phyloP scores from a whole-genome alignment of 306 rosid species.

The Cicer cuneatum region DNA sequence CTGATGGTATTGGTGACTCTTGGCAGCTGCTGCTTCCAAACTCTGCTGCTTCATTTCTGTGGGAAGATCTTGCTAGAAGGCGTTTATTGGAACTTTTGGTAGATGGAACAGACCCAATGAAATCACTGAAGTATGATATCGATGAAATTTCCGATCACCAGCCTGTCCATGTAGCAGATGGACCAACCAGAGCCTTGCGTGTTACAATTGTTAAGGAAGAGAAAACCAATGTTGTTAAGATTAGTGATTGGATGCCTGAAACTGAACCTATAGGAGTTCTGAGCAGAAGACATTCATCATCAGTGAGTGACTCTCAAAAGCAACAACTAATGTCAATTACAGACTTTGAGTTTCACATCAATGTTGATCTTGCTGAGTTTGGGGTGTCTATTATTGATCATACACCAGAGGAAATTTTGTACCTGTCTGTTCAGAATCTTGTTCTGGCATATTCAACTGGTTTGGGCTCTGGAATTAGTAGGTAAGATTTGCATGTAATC shows the following conservation, averaged over 20 bases:
- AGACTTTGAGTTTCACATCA: constrained; percentile 79
- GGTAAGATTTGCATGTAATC: constrained; percentile 59
- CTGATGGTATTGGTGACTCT: constrained; percentile 74
- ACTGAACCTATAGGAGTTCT: constrained; percentile 59
- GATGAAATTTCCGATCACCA: constrained; percentile 87
- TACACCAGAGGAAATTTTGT: constrained; percentile 91
- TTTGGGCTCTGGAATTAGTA: constrained; percentile 87
- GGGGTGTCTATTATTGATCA: constrained; percentile 89
- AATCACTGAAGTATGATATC: constrained; percentile 77
- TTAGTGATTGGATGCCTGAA: constrained; percentile 96
- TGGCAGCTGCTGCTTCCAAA: constrained; percentile 89
- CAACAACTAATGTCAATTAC: constrained; percentile 58
- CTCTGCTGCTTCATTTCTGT: constrained; percentile 79
- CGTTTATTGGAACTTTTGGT: constrained; percentile 74
- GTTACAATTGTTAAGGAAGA: constrained; percentile 85
- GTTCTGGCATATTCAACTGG: constrained; percentile 85
- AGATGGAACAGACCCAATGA: constrained; percentile 76
- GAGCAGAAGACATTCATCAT: constrained; percentile 54
- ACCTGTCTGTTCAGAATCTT: constrained; percentile 85
- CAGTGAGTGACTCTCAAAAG: constrained; percentile 53
- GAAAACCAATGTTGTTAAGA: constrained; percentile 72
- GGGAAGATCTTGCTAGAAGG: constrained; percentile 99
- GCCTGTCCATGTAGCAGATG: constrained; percentile 62
- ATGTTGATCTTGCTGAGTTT: constrained; percentile 84
- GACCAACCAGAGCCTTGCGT: constrained; percentile 72